These are phyloP conservation scores for Colletotrichum liriopes DNA, from an alignment of 2,329 filamentous ascomycete species.

Conservation along the genomic window DNA sequence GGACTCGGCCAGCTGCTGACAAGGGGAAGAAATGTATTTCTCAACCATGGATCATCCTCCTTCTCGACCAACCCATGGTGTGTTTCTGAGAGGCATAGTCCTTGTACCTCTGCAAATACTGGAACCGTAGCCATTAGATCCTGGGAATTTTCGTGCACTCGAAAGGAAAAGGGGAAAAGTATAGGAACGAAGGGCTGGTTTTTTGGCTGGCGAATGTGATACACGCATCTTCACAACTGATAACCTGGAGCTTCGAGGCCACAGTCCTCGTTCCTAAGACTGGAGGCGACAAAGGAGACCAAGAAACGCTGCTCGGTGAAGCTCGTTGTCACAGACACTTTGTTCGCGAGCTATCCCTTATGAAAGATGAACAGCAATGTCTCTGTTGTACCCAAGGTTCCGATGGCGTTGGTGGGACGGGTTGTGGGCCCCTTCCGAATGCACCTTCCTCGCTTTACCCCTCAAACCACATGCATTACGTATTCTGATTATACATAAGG, in stretches of 20 bases:
- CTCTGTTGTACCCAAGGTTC: neutral
- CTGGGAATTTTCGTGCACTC: too few species aligned
- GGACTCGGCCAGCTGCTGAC: constrained; percentile 20
- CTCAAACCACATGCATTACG: neutral
- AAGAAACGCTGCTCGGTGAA: neutral
- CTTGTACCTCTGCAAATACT: neutral
- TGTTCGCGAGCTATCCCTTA: neutral
- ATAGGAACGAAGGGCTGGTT: neutral
- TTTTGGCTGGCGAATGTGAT: neutral
- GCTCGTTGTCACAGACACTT: too few species aligned
- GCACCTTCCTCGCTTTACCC: neutral
- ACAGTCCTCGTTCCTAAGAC: neutral
- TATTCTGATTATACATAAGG: too few species aligned
- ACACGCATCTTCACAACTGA: neutral
- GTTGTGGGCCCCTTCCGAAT: neutral
- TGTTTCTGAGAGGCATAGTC: constrained; percentile 6
- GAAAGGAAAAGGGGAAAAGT: neutral
- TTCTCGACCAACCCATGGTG: neutral
- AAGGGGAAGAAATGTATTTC: constrained; percentile 12
- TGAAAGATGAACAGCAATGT: too few species aligned
- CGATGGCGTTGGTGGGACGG: too few species aligned
- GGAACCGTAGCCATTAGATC: neutral
- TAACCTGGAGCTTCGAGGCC: neutral
- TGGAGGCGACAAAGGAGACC: neutral
- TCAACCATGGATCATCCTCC: constrained; percentile 10